A percentile compares a stretch with the other conserved stretches of the same genome.
Evolutionary conservation across 768 basidiomycete genomes (phyloP).

Genomic region (Tylopilus felleus): DNA sequence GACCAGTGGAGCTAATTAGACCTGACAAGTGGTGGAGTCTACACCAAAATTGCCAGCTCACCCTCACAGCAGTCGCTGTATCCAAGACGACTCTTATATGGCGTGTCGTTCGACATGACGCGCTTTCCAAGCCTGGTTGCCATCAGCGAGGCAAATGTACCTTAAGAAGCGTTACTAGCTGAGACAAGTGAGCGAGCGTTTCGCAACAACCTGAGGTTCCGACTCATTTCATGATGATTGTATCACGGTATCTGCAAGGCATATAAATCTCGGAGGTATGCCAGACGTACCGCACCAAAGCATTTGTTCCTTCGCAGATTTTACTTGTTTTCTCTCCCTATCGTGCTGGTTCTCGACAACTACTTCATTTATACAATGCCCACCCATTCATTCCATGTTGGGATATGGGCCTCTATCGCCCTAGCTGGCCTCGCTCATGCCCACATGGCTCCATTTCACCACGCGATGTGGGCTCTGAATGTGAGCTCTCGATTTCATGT

Average conservation of each 20-base stretch:
- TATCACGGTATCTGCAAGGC: not conserved
- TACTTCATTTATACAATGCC: not conserved
- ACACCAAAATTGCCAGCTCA: not conserved
- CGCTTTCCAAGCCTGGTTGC: not conserved
- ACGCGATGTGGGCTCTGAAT: constrained; percentile 3
- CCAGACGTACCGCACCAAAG: not conserved
- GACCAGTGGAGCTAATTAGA: not conserved
- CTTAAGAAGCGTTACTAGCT: not conserved
- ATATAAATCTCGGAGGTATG: not conserved
- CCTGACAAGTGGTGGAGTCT: not conserved
- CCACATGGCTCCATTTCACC: not conserved
- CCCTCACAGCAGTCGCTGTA: not conserved
- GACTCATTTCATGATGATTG: not conserved
- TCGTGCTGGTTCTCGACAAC: not conserved
- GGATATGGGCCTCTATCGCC: constrained; percentile 8
- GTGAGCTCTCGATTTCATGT: not conserved
- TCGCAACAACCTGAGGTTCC: not conserved
- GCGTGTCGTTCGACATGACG: not conserved
- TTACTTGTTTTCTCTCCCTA: not conserved
- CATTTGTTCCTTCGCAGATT: not conserved
- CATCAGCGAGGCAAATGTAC: not conserved
- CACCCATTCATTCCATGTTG: not conserved
- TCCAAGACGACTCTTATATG: not conserved
- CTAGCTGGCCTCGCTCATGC: constrained; percentile 11
- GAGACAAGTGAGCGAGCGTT: not conserved